Conservation (phyloP, 345 rosid genomes). For the Brassica incana region DNA sequence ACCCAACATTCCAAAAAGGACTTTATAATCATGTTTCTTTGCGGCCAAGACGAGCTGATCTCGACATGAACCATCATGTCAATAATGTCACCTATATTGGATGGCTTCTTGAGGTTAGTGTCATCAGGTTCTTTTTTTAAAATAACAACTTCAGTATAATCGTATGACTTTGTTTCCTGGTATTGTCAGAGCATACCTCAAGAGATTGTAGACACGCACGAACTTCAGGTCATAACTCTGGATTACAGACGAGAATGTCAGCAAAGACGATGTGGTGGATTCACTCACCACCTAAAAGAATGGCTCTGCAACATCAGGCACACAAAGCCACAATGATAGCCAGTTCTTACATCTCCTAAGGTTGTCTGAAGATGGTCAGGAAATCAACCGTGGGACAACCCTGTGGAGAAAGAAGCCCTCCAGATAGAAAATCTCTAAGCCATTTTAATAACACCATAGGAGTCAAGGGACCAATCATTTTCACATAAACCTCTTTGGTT, state of each 20-base stretch:
- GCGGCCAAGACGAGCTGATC: conserved; percentile 91
- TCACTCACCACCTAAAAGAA: conserved; percentile 76
- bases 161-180: conserved; percentile 6
- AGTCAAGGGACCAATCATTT: background rate
- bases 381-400: conserved; percentile 85
- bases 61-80: conserved; percentile 97
- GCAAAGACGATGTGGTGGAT: conserved; percentile 73
- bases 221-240: conserved; percentile 80
- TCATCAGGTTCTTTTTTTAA: background rate
- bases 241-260: conserved; percentile 94
- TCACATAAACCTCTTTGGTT: conserved; percentile 23
- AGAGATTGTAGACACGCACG: conserved; percentile 78
- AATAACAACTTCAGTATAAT: background rate
- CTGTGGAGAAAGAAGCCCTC: conserved; percentile 77
- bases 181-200: conserved; percentile 85
- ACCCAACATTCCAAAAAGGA: background rate
- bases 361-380: conserved; percentile 72
- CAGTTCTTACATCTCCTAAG: conserved; percentile 80
- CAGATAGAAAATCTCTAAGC: conserved; percentile 31
- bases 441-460: background rate
- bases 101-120: conserved; percentile 87
- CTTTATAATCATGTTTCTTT: conserved; percentile 4
- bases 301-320: conserved; percentile 48
- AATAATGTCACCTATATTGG: conserved; percentile 85
- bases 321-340: conserved; percentile 37